A percentile compares a stretch with the other conserved stretches of the same genome.
Evolutionary conservation across 768 basidiomycete species (phyloP).

Genomic region (Dioszegia crocea): DNA sequence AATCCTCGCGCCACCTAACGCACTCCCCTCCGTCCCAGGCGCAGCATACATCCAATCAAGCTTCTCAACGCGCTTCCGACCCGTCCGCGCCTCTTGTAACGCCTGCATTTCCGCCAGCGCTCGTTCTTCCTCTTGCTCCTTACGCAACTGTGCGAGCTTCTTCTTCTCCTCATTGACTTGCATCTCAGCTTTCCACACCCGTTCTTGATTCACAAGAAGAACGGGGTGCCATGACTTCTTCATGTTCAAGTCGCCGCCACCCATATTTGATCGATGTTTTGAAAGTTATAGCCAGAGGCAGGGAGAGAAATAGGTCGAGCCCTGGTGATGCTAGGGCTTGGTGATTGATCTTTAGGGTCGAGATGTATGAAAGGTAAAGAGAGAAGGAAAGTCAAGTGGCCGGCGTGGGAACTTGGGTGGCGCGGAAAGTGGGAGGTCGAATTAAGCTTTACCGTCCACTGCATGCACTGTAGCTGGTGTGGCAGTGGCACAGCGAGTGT

Average conservation of each 20-base stretch:
- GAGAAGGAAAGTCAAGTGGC: not conserved
- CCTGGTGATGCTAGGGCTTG: too few species aligned
- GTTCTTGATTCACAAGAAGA: slow-evolving; percentile 96
- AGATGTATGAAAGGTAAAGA: not conserved
- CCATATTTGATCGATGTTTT: slow-evolving; percentile 64
- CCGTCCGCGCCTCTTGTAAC: slow-evolving; percentile 90
- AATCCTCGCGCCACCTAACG: slow-evolving; percentile 49
- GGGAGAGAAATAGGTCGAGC: not conserved
- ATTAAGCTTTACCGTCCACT: too few species aligned
- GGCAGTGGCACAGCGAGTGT: not conserved
- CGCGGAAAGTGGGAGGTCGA: not conserved
- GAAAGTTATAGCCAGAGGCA: not conserved
- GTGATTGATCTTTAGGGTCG: not conserved
- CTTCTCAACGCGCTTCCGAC: slow-evolving; percentile 88
- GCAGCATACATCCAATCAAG: slow-evolving; percentile 99
- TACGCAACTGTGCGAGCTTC: slow-evolving; percentile 91
- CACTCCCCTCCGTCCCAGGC: slow-evolving; percentile 75
- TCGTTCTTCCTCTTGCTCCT: slow-evolving; percentile 96
- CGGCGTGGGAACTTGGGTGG: not conserved
- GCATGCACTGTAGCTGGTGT: not conserved
- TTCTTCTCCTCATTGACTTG: slow-evolving; percentile 97
- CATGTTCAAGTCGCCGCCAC: slow-evolving; percentile 94
- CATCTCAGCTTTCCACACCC: slow-evolving; percentile 98
- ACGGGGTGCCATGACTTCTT: slow-evolving; percentile 93
- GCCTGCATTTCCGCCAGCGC: slow-evolving; percentile 94